A percentile compares a stretch with the other conserved stretches of the same genome.
phyloP scores from a whole-genome alignment of 257 asterid genomes.

The Orobanche coerulescens region DNA sequence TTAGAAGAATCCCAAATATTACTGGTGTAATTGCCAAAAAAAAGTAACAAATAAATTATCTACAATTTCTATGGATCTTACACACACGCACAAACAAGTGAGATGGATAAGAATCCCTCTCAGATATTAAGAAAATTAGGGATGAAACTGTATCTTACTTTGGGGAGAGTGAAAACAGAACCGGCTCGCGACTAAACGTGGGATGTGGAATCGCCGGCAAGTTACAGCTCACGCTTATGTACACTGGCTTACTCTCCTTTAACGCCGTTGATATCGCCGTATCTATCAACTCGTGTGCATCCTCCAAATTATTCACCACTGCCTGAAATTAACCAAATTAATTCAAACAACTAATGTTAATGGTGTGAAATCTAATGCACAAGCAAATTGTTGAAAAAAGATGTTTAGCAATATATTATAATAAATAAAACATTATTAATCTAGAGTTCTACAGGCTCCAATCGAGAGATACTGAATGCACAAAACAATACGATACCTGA shows the following conservation, averaged over 20 bases:
- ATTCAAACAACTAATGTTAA: background rate
- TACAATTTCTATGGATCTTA: background rate
- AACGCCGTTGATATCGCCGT: constrained; percentile 73
- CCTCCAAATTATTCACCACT: constrained; percentile 74
- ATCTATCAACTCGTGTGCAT: constrained; percentile 77
- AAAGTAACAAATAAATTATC: too few relatives aligned
- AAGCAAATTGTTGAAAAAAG: too few relatives aligned
- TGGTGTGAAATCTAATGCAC: too few relatives aligned
- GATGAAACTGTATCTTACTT: constrained; percentile 31
- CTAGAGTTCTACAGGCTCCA: too few relatives aligned
- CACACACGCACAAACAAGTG: background rate
- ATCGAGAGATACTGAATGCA: too few relatives aligned
- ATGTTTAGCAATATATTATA: too few relatives aligned
- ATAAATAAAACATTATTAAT: too few relatives aligned
- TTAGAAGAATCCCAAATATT: background rate
- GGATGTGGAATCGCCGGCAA: constrained; percentile 69
- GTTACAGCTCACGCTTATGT: constrained; percentile 67
- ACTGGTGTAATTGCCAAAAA: too few relatives aligned
- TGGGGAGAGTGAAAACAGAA: constrained; percentile 60
- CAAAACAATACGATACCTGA: constrained; percentile 40
- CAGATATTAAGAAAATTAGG: background rate
- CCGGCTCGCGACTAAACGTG: constrained; percentile 64
- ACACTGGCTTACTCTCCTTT: constrained; percentile 85
- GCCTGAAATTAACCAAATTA: constrained; percentile 40
- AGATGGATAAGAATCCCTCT: background rate